phyloP scores from a whole-genome alignment of 441 rosid species.

The Omphalea diandra region DNA sequence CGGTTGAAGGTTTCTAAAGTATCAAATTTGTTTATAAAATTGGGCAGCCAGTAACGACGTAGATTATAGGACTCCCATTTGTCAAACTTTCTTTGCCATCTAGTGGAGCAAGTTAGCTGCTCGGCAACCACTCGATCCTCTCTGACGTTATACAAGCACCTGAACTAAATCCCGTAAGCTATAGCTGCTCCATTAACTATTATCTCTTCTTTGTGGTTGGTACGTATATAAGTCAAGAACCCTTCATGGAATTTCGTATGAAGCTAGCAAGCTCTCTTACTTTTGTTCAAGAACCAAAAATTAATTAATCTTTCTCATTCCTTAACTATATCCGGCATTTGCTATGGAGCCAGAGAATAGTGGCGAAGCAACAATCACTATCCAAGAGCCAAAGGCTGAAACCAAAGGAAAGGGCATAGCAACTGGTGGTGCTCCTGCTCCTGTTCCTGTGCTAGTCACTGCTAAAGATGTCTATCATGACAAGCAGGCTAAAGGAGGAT shows the following conservation, averaged over 20 bases:
- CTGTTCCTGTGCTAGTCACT: constrained; percentile 5
- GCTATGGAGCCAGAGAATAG: constrained; percentile 32
- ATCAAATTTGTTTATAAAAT: no score
- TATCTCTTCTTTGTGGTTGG: neutral
- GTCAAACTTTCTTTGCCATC: neutral
- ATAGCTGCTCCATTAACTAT: constrained; percentile 24
- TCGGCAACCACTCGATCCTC: constrained; percentile 34
- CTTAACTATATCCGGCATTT: neutral
- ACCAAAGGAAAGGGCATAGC: constrained; percentile 50
- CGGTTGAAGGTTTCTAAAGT: no score
- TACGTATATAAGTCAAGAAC: neutral
- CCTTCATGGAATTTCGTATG: neutral
- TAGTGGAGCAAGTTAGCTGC: constrained; percentile 39
- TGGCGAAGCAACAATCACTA: constrained; percentile 26
- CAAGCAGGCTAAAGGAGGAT: constrained; percentile 27
- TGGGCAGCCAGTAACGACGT: no score
- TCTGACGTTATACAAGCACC: constrained; percentile 1
- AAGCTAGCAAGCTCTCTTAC: neutral
- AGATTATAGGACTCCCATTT: neutral
- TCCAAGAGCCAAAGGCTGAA: constrained; percentile 32
- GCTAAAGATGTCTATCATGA: constrained; percentile 4
- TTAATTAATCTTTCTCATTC: neutral
- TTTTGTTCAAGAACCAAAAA: neutral
- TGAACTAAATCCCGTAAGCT: neutral
- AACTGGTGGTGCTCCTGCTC: constrained; percentile 36